Percentiles rank a stretch among this genome's conserved stretches.
These are phyloP conservation scores for Heliocybe sulcata DNA, from an alignment of 1,284 basidiomycete genomes.

Conservation along the genomic window DNA sequence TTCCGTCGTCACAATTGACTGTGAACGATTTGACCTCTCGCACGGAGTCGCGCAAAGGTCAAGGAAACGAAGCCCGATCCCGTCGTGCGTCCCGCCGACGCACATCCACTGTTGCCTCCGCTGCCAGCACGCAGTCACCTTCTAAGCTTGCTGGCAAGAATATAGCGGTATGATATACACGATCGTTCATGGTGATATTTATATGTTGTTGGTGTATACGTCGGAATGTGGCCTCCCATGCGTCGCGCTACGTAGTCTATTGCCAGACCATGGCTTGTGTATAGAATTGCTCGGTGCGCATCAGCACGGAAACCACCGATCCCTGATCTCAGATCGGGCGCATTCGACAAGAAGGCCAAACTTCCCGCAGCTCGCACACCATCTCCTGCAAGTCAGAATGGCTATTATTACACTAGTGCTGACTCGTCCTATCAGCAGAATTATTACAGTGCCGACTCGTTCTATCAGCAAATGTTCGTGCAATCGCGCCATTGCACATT, in stretches of 20 bases:
- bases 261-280: neutral
- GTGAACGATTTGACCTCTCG: neutral
- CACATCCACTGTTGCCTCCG: conserved; percentile 11
- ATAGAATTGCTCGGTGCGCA: no score
- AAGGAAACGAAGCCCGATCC: conserved; percentile 4
- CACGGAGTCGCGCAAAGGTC: neutral
- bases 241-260: neutral
- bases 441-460: no score
- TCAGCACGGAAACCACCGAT: no score
- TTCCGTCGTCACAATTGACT: neutral
- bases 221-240: neutral
- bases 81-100: conserved; percentile 13
- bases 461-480: neutral
- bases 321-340: no score
- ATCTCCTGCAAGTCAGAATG: no score
- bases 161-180: conserved; percentile 1
- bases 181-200: neutral
- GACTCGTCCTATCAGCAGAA: no score
- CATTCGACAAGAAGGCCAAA: no score
- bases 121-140: neutral
- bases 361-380: no score
- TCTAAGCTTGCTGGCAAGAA: neutral
- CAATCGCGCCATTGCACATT: neutral
- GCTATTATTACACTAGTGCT: no score
- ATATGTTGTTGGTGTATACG: neutral